Evolutionary conservation across 2,329 filamentous ascomycete species (phyloP), one percentile per base, ranked within the genome.

Genomic region (Capronia coronata): DNA sequence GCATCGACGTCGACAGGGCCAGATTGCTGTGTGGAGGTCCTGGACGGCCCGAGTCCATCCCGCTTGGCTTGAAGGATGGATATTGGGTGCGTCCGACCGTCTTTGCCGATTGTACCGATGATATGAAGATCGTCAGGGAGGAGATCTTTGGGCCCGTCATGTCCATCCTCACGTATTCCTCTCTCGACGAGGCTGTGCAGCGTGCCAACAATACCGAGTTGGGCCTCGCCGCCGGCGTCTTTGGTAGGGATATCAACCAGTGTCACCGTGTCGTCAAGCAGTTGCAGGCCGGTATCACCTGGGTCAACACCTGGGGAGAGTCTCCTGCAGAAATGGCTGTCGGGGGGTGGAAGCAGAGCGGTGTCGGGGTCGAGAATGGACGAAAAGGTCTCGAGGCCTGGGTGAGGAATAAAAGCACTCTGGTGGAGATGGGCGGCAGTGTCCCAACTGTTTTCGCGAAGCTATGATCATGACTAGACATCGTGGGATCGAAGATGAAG

Each of bases 271-370:
- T 91, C 1, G 75, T 91, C 35, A 75, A 78, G 19, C 75, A 79
- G 62, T 71, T 94, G 3, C 77, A 94, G 63, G 87, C 87, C 0
- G 88, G 88, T 27, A 94, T 94, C 62, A 94, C 87, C 1, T 94
- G 88, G 88, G 76, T 94, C 45, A 94, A 94, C 66, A 89, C 86
- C 0, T 94, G 89, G 89, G 88, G 89, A n/a, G 88, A 94, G 71
- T 84, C 79, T 42, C 88, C 88, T 0, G 87, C 89, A 0, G 88
- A 94, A 73, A 94, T 94, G 89, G 84, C 85, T 2, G 88, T 94
- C 0, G 88, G 88, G 8, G 88, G 88, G 0, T 94, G 88, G 89
- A 94, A 94, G 73, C 77, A 86, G 75, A 94, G 87, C 64, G 89
- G 89, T 27, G 71, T 94, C 8, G 88, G 88, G 0, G 82, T 94